Percentiles rank a stretch among this genome's conserved stretches.
These are phyloP conservation scores for Inosperma sp. DNA, from an alignment of 768 basidiomycete species.

Conservation along the genomic window DNA sequence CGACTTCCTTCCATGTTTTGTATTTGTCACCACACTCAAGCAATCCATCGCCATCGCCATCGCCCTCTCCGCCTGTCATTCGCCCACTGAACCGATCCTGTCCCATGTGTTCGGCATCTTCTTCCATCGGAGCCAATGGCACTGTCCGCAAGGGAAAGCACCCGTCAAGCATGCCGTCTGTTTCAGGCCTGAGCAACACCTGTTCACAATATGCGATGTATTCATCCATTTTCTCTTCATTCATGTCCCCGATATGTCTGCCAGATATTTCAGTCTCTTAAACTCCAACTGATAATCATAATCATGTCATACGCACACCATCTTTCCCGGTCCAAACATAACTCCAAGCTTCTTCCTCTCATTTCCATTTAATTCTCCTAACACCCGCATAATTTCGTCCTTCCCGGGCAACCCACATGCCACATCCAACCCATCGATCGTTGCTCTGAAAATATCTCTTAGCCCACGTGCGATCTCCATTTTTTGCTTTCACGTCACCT, in stretches of 20 bases:
- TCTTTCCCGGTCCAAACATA: conserved; percentile 37
- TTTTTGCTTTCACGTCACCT: conserved; percentile 43
- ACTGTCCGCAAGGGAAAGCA: conserved; percentile 8
- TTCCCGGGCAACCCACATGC: conserved; percentile 53
- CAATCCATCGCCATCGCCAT: conserved; percentile 9
- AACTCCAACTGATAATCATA: conserved; percentile 4
- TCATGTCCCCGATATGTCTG: conserved; percentile 54
- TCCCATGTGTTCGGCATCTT: conserved; percentile 13
- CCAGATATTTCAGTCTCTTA: conserved; percentile 10
- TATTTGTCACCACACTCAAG: conserved; percentile 56
- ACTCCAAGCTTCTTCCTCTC: conserved; percentile 29
- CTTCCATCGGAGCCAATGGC: conserved; percentile 2
- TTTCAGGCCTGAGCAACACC: conserved; percentile 39
- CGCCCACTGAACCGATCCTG: conserved; percentile 12
- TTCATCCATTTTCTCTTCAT: conserved; percentile 49
- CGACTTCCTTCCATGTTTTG: conserved; percentile 62
- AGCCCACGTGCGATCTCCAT: conserved; percentile 4
- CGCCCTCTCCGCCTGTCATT: conserved; percentile 9
- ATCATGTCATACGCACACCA: background rate
- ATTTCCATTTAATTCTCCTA: conserved; percentile 31
- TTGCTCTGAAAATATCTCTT: conserved; percentile 22
- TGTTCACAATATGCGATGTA: conserved; percentile 64
- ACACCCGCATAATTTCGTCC: conserved; percentile 42
- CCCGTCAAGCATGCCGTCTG: conserved; percentile 14
- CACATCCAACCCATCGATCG: conserved; percentile 47